Percentiles rank a stretch among this genome's conserved stretches.
phyloP scores from a whole-genome alignment of 129 eudicot species.

The Flaveria bidentis region DNA sequence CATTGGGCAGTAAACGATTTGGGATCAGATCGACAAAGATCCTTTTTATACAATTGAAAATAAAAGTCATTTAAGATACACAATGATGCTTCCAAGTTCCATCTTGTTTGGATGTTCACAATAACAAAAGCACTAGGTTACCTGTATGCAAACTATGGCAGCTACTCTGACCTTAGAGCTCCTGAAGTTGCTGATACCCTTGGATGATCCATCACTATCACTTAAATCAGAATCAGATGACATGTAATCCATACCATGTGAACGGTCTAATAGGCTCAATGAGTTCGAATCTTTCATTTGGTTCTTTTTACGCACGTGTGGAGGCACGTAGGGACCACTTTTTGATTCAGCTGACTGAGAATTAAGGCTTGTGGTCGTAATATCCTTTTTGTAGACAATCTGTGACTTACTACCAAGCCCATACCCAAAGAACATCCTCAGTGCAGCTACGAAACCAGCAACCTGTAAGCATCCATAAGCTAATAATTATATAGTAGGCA shows the following conservation, averaged over 20 bases:
- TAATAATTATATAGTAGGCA: background rate
- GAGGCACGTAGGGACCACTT: conserved; percentile 81
- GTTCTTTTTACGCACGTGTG: conserved; percentile 75
- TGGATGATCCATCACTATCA: conserved; percentile 66
- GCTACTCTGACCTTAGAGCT: conserved; percentile 86
- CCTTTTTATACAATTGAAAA: conserved; percentile 50
- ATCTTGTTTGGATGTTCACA: conserved; percentile 3
- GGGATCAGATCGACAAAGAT: conserved; percentile 91
- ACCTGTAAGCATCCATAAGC: conserved; percentile 49
- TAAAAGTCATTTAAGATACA: conserved; percentile 14
- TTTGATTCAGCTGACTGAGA: conserved; percentile 37
- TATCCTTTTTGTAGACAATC: conserved; percentile 43
- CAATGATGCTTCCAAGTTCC: background rate
- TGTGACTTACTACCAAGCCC: conserved; percentile 59
- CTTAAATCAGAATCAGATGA: conserved; percentile 96
- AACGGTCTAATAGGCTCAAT: conserved; percentile 27
- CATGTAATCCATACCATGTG: conserved; percentile 31
- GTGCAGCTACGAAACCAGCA: conserved; percentile 75
- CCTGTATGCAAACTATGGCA: conserved; percentile 95
- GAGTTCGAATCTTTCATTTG: conserved; percentile 39
- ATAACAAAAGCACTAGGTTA: conserved; percentile 23
- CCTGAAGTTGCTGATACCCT: conserved; percentile 38
- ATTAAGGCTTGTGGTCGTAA: conserved; percentile 30
- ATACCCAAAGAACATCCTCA: conserved; percentile 74
- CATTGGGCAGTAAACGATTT: conserved; percentile 73